Evolutionary conservation across 768 basidiomycete species (phyloP).

Genomic region (Lanmaoa rubissima): DNA sequence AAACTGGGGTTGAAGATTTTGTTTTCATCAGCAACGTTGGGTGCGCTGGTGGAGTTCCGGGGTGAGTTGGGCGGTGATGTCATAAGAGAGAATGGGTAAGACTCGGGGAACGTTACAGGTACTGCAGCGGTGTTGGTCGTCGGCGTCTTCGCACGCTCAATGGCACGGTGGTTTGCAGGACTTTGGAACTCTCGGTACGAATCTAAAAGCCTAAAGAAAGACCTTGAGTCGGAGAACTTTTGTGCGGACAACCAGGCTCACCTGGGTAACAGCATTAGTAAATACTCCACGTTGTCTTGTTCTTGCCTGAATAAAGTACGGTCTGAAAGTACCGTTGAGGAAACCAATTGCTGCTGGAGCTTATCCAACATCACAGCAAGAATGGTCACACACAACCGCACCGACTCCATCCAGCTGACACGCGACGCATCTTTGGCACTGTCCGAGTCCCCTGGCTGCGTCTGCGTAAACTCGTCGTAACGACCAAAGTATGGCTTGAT

Average conservation of each 20-base stretch:
- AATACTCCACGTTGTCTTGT: conserved; percentile 87
- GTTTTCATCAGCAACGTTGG: conserved; percentile 45
- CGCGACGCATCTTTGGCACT: conserved; percentile 67
- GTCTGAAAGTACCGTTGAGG: conserved; percentile 60
- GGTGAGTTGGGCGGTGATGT: conserved; percentile 59
- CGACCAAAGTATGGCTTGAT: conserved; percentile 93
- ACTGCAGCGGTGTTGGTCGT: conserved; percentile 54
- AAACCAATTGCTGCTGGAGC: conserved; percentile 75
- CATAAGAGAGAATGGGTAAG: conserved; percentile 87
- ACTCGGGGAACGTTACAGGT: conserved; percentile 89
- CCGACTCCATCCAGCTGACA: conserved; percentile 85
- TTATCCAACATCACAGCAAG: conserved; percentile 89
- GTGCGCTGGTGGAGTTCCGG: conserved; percentile 41
- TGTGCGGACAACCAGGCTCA: conserved; percentile 31
- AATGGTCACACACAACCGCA: conserved; percentile 86
- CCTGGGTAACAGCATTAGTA: conserved; percentile 83
- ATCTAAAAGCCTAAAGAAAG: conserved; percentile 63
- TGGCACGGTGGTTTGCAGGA: conserved; percentile 59
- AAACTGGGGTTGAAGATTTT: conserved; percentile 67
- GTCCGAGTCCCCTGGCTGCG: conserved; percentile 65
- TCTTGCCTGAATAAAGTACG: conserved; percentile 67
- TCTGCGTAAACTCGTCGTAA: conserved; percentile 78
- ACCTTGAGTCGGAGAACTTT: conserved; percentile 3
- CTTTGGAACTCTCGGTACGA: conserved; percentile 84
- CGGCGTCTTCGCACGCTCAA: conserved; percentile 64